These are phyloP conservation scores for Euphrasia arctica DNA, from an alignment of 305 asterid genomes.

Conservation along the genomic window DNA sequence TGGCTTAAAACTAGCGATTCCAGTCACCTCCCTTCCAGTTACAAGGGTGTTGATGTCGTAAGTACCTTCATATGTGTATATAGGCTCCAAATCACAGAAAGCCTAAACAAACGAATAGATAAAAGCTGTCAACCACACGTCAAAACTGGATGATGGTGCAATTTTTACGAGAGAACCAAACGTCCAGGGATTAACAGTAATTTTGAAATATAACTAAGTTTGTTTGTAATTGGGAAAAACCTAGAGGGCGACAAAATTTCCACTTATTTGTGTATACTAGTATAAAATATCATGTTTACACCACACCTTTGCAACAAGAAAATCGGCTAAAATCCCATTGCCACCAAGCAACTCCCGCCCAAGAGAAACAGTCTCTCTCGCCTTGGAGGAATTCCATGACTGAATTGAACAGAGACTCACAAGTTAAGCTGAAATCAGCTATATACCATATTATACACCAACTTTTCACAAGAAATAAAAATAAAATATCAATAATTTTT, in stretches of 20 bases:
- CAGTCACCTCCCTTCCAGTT: constrained; percentile 90
- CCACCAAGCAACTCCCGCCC: constrained; percentile 99
- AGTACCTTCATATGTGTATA: constrained; percentile 92
- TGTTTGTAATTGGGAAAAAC: background rate
- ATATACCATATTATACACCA: background rate
- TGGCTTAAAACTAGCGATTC: constrained; percentile 84
- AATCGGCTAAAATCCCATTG: constrained; percentile 78
- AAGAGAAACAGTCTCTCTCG: constrained; percentile 85
- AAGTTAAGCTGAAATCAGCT: constrained; percentile 14
- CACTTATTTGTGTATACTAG: background rate
- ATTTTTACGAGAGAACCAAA: background rate
- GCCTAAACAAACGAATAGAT: constrained; percentile 43
- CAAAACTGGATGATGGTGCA: background rate
- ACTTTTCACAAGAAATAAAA: constrained; percentile 9
- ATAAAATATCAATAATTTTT: constrained; percentile 21
- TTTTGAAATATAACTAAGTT: background rate
- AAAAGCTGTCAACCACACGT: background rate
- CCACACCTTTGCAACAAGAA: constrained; percentile 86
- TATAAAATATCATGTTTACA: background rate
- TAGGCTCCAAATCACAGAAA: constrained; percentile 97
- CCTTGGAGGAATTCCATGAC: constrained; percentile 86
- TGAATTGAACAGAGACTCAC: constrained; percentile 29
- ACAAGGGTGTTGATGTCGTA: constrained; percentile 93
- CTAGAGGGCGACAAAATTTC: background rate
- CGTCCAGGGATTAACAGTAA: background rate